phyloP scores from a whole-genome alignment of 495 filamentous ascomycete genomes.

The Tuber calosporum region DNA sequence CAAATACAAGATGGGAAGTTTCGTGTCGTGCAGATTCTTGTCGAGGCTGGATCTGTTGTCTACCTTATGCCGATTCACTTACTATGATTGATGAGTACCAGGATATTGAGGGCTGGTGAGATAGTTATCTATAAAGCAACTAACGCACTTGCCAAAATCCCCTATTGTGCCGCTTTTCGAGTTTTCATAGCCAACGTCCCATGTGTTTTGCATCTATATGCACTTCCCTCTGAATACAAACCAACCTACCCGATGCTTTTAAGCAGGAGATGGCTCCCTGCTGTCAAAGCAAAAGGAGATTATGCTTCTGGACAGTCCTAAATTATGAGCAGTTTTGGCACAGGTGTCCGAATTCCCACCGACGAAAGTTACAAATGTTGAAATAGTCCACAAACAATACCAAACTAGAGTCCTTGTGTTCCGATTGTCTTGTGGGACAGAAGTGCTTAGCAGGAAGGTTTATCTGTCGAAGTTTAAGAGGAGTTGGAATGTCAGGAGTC shows the following conservation, averaged over 20 bases:
- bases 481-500: no score
- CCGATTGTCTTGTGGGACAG: no score
- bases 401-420: no score
- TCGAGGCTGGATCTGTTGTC: slow-evolving; percentile 3
- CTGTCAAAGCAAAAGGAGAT: background rate
- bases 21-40: background rate
- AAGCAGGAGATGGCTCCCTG: background rate
- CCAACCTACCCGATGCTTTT: background rate
- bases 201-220: background rate
- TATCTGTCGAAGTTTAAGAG: no score
- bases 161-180: background rate
- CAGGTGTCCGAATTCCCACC: no score
- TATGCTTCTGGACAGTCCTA: background rate
- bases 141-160: background rate
- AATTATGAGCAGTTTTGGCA: background rate
- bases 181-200: background rate
- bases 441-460: no score
- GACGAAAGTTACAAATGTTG: no score
- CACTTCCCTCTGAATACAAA: background rate
- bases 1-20: background rate
- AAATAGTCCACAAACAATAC: no score
- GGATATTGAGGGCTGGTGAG: no score
- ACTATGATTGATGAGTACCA: no score
- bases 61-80: slow-evolving; percentile 4
- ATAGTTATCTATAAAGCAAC: slow-evolving; percentile 6